Percentiles rank a stretch among this genome's conserved stretches.
These are phyloP conservation scores for Dalbergia cultrata DNA, from an alignment of 306 rosid species.

Conservation along the genomic window DNA sequence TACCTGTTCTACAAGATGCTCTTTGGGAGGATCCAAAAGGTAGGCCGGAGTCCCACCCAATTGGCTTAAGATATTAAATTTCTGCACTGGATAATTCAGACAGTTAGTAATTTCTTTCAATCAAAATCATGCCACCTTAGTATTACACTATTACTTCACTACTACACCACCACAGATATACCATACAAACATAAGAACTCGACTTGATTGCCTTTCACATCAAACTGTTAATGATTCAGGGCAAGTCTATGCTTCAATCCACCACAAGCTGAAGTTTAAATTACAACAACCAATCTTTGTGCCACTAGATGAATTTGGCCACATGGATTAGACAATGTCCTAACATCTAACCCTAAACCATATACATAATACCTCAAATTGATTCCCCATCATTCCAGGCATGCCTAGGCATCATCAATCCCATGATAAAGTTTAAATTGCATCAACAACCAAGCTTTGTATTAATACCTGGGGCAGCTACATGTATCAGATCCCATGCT, in stretches of 20 bases:
- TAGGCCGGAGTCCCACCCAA: conserved; percentile 58
- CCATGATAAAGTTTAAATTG: no score
- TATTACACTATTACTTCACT: background rate
- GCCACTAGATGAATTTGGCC: no score
- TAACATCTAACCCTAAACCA: no score
- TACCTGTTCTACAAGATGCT: conserved; percentile 79
- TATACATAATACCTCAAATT: no score
- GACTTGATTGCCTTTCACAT: background rate
- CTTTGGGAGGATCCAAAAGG: conserved; percentile 75
- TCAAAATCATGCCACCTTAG: conserved; percentile 25
- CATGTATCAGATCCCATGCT: no score
- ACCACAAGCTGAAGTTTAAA: conserved; percentile 12
- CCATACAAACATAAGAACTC: background rate
- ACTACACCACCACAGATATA: background rate
- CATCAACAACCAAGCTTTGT: no score
- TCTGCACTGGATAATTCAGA: conserved; percentile 58
- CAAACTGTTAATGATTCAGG: conserved; percentile 11
- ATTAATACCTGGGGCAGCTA: no score
- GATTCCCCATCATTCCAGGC: no score
- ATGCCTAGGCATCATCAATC: no score
- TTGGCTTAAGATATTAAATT: conserved; percentile 49
- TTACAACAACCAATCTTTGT: background rate
- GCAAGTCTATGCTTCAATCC: background rate
- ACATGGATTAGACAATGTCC: no score
- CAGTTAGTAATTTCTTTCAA: conserved; percentile 3